Conservation (phyloP, 2,329 filamentous ascomycete genomes). For the Calonectria hongkongensis region DNA sequence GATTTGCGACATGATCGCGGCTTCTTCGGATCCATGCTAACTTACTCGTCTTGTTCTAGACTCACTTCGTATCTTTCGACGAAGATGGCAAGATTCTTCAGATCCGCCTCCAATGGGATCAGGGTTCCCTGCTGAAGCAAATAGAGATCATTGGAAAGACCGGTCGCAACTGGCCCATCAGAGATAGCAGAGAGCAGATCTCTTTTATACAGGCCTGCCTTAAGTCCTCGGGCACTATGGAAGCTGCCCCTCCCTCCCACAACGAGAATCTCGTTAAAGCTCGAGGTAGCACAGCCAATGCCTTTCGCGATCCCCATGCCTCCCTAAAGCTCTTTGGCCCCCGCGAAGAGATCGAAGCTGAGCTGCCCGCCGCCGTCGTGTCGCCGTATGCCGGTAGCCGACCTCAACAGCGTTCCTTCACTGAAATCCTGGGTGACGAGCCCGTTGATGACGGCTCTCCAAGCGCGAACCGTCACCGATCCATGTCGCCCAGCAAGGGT, state of each 20-base stretch:
- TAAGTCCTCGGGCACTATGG: slow-evolving; percentile 66
- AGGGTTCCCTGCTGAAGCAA: slow-evolving; percentile 93
- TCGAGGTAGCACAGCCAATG: slow-evolving; percentile 72
- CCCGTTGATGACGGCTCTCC: slow-evolving; percentile 65
- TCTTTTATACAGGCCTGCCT: slow-evolving; percentile 81
- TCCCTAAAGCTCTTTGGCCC: slow-evolving; percentile 85
- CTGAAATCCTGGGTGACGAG: slow-evolving; percentile 81
- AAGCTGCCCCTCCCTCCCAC: slow-evolving; percentile 58
- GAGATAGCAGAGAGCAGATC: slow-evolving; percentile 88
- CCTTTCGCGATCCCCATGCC: slow-evolving; percentile 79
- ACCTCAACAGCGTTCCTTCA: slow-evolving; percentile 80
- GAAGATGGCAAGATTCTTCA: slow-evolving; percentile 85
- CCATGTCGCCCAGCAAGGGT: slow-evolving; percentile 68
- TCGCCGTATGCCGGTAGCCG: slow-evolving; percentile 76
- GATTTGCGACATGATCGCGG: not conserved
- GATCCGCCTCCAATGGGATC: slow-evolving; percentile 96
- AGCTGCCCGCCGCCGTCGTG: slow-evolving; percentile 69
- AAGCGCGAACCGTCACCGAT: slow-evolving; percentile 68
- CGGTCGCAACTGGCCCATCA: slow-evolving; percentile 95
- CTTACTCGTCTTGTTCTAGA: slow-evolving; percentile 67
- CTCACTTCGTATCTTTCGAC: slow-evolving; percentile 93
- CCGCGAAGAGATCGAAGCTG: slow-evolving; percentile 76
- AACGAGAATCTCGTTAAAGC: slow-evolving; percentile 65
- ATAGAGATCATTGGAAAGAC: slow-evolving; percentile 94
- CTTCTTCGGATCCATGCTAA: slow-evolving; percentile 38